These are phyloP conservation scores for Phytopythium aichiense DNA, from an alignment of 352 stramenopile genomes.

Conservation along the genomic window DNA sequence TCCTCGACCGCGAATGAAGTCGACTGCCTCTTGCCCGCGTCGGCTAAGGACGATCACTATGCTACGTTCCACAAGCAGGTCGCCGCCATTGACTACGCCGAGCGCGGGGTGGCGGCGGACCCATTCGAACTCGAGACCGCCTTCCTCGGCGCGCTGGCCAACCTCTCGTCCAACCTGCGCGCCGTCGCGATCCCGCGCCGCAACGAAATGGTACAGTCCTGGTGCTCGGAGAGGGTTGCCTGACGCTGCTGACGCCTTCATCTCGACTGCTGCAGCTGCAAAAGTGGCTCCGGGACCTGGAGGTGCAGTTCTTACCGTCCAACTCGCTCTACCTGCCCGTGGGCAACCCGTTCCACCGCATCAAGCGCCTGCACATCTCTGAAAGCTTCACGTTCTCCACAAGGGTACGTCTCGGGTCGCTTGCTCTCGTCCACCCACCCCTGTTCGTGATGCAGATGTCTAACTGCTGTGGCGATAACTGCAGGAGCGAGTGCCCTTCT, in stretches of 20 bases:
- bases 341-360: conserved; percentile 66
- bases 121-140: conserved; percentile 67
- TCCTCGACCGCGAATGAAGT: conserved; percentile 36
- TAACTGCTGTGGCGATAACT: background rate
- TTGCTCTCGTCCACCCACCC: background rate
- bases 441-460: background rate
- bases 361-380: conserved; percentile 73
- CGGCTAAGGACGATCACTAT: conserved; percentile 62
- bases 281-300: conserved; percentile 57
- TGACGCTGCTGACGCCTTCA: background rate
- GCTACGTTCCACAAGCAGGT: conserved; percentile 49
- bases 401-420: conserved; percentile 17
- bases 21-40: conserved; percentile 38
- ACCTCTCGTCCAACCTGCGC: conserved; percentile 70
- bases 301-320: conserved; percentile 66
- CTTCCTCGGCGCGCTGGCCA: conserved; percentile 69
- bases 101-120: conserved; percentile 33
- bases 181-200: conserved; percentile 47
- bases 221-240: background rate
- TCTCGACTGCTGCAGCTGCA: conserved; percentile 36
- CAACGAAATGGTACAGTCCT: conserved; percentile 55
- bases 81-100: conserved; percentile 28
- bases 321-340: conserved; percentile 79
- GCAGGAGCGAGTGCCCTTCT: conserved; percentile 72
- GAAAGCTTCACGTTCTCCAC: conserved; percentile 87